Conservation (phyloP, 176 grass and related monocot genomes). For the Ensete glaucum region DNA sequence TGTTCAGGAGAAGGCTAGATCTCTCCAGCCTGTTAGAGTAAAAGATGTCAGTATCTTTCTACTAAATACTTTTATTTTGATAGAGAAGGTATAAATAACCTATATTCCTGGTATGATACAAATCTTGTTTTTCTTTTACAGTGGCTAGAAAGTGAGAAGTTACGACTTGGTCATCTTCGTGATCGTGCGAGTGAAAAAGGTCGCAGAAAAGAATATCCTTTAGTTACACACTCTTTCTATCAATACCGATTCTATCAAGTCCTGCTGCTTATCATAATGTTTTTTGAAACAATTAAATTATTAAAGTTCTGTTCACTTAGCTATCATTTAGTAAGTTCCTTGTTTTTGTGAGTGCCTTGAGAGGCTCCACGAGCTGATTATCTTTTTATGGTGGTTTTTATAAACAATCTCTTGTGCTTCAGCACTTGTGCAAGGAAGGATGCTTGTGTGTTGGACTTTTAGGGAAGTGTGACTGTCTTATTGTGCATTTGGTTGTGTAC, state of each 20-base stretch:
- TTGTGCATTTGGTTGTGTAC: too few species aligned
- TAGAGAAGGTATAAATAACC: constrained; percentile 1
- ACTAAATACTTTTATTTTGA: background rate
- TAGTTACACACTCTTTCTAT: constrained; percentile 20
- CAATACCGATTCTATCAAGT: background rate
- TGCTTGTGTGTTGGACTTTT: too few species aligned
- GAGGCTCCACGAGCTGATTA: background rate
- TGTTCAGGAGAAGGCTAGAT: constrained; percentile 81
- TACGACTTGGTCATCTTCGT: constrained; percentile 83
- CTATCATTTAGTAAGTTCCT: background rate
- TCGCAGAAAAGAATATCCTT: constrained; percentile 99
- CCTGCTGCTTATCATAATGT: background rate
- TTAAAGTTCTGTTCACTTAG: background rate
- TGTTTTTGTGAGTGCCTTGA: background rate
- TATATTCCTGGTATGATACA: background rate
- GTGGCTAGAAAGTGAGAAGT: constrained; percentile 97
- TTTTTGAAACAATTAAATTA: background rate
- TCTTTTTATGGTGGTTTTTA: background rate
- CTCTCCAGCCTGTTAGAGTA: constrained; percentile 76
- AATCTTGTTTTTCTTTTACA: constrained; percentile 27
- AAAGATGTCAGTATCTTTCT: constrained; percentile 69
- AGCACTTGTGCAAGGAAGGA: background rate
- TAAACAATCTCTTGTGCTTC: background rate
- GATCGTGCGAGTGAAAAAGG: constrained; percentile 98
- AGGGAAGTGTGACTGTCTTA: too few species aligned